Percentiles rank a stretch among this genome's conserved stretches.
phyloP scores from a whole-genome alignment of 805 yeast genomes.

The Blastobotrys peoriensis region DNA sequence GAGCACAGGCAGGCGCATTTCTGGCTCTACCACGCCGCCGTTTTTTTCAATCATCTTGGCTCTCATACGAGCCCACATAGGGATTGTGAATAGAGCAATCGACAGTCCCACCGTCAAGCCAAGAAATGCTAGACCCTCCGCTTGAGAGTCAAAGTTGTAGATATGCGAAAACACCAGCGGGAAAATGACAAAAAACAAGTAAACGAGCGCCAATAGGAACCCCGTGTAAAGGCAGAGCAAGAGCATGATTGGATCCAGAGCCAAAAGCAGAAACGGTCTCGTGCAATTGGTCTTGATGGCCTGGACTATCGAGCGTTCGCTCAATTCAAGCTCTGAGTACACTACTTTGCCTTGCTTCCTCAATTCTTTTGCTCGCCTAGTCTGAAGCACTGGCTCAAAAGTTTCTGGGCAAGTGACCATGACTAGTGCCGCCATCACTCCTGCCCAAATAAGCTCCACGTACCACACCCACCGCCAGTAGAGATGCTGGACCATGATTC shows the following conservation, averaged over 20 bases:
- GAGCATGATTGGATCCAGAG: conserved; percentile 50
- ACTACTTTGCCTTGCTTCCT: conserved; percentile 37
- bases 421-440: conserved; percentile 44
- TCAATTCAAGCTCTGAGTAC: conserved; percentile 39
- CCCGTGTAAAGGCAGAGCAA: conserved; percentile 54
- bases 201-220: conserved; percentile 49
- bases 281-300: conserved; percentile 4
- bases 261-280: conserved; percentile 30
- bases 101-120: conserved; percentile 62
- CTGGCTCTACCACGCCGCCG: conserved; percentile 40
- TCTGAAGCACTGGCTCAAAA: conserved; percentile 72
- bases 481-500: conserved; percentile 51
- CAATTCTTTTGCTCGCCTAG: conserved; percentile 54
- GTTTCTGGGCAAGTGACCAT: conserved; percentile 56
- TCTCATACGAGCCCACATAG: conserved; percentile 10
- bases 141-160: conserved; percentile 43
- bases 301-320: conserved; percentile 4
- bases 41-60: conserved; percentile 29
- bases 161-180: conserved; percentile 48
- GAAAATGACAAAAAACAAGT: conserved; percentile 54
- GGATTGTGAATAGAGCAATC: conserved; percentile 41
- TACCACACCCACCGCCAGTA: conserved; percentile 70
- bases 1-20: conserved; percentile 44
- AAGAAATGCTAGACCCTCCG: conserved; percentile 54
- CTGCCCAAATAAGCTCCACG: conserved; percentile 55